phyloP scores from a whole-genome alignment of 2,329 filamentous ascomycete species.

The Fonsecaea pedrosoi region DNA sequence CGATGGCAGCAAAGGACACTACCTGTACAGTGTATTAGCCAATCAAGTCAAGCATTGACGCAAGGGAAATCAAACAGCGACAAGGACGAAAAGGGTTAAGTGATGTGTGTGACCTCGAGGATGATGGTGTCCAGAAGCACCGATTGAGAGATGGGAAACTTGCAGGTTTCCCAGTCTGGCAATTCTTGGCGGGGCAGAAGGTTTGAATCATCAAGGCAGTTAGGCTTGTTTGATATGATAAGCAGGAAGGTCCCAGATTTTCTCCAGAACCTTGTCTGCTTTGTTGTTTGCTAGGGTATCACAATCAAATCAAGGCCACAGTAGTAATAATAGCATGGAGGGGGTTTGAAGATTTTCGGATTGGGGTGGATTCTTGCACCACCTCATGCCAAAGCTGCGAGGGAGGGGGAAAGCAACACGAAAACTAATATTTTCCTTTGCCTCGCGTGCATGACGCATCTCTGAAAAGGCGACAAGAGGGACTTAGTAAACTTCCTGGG shows the following conservation, averaged over 20 bases:
- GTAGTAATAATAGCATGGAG: neutral
- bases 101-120: neutral
- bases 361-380: neutral
- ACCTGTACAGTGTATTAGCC: neutral
- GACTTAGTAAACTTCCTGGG: neutral
- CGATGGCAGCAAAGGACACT: neutral
- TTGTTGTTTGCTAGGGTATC: neutral
- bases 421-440: neutral
- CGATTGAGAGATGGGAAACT: neutral
- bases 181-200: conserved; percentile 5
- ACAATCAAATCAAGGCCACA: neutral
- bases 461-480: neutral
- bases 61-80: neutral
- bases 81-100: neutral
- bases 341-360: neutral
- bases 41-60: neutral
- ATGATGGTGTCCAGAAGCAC: neutral
- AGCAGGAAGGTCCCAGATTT: neutral
- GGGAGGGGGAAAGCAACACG: neutral
- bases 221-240: neutral
- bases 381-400: neutral
- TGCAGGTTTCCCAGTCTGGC: neutral
- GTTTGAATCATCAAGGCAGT: neutral
- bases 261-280: neutral
- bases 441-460: neutral